Evolutionary conservation across 2,329 filamentous ascomycete genomes (phyloP), one percentile per base, ranked within the genome.

Genomic region (Aspergillus terreus): DNA sequence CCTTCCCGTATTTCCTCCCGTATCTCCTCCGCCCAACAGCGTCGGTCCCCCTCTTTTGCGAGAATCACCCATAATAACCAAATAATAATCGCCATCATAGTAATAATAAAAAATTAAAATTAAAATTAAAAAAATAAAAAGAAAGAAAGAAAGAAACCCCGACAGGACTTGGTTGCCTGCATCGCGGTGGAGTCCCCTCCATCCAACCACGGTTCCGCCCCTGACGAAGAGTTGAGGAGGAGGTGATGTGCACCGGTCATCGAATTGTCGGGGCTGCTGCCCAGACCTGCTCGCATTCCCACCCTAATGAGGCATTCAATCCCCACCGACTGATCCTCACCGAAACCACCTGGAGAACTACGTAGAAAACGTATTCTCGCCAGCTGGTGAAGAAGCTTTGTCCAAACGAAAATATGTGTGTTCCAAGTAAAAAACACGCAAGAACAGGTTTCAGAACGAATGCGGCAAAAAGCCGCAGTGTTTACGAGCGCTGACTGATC

Each of bases 231-330:
- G 25, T 51, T 44, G 40, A 49, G 50, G 40, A 49, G 50, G 35
- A 55, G 49, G 55, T 57, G 49, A 58, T 57, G 55, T 59, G 57
- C 58, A 53, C 53, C 50, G 54, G 54, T 58, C 56, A 57, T 57
- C 49, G 51, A 58, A 42, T 51, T 52, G 35, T 38, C 35, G 5
- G 35, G 14, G 5, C 40, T 21, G 38, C 19, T 21, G 38, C 36
- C 43, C 49, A 41, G 47, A 21, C 52, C 44, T 48, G 46, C 19
- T 45, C 49, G 41, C 32, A 46, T 46, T 44, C 40, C 19, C 40
- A 23, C 40, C 17, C 40, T 23, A 19, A 17, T 9, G 17, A n/a
- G 17, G 14, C 15, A 41, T 19, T 41, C 14, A 4, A 10, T 35
- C 33, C 33, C 11, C n/a, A 35, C 33, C 14, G 14, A 38, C 10